phyloP scores from a whole-genome alignment of 1,139 yeast species.

The Magnusiomyces starmeri region DNA sequence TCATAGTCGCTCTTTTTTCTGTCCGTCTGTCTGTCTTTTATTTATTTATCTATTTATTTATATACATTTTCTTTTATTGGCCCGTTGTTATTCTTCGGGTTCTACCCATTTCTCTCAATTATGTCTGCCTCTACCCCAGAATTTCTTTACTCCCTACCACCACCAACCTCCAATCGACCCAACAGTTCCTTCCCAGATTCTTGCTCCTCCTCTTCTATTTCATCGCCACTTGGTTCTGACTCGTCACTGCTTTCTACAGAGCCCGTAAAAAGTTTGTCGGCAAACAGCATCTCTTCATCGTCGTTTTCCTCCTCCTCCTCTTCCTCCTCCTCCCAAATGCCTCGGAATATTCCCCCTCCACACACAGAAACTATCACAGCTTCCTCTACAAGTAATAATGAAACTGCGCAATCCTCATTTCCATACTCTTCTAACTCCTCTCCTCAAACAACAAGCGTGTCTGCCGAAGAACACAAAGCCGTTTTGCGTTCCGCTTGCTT shows the following conservation, averaged over 20 bases:
- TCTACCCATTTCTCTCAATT: neutral
- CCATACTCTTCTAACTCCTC: neutral
- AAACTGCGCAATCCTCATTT: neutral
- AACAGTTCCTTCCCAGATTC: neutral
- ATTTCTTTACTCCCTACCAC: neutral
- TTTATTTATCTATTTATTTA: too few relatives aligned
- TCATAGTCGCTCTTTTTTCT: neutral
- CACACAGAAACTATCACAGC: neutral
- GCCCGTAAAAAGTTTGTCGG: too few relatives aligned
- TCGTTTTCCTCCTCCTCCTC: neutral
- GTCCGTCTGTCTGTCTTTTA: neutral
- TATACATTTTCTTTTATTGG: neutral
- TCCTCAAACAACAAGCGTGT: neutral
- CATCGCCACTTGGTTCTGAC: too few relatives aligned
- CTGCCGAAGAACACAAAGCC: neutral
- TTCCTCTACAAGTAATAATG: neutral
- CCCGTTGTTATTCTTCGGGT: neutral
- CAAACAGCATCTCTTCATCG: too few relatives aligned
- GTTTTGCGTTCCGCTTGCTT: constrained; percentile 1
- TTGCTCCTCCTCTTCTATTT: neutral
- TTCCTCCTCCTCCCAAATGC: neutral
- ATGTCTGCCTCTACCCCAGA: neutral
- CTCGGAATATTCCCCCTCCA: neutral
- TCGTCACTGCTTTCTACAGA: too few relatives aligned
- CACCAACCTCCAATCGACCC: neutral